These are phyloP conservation scores for Yamadazyma sp. DNA, from an alignment of 805 yeast genomes.

Conservation along the genomic window DNA sequence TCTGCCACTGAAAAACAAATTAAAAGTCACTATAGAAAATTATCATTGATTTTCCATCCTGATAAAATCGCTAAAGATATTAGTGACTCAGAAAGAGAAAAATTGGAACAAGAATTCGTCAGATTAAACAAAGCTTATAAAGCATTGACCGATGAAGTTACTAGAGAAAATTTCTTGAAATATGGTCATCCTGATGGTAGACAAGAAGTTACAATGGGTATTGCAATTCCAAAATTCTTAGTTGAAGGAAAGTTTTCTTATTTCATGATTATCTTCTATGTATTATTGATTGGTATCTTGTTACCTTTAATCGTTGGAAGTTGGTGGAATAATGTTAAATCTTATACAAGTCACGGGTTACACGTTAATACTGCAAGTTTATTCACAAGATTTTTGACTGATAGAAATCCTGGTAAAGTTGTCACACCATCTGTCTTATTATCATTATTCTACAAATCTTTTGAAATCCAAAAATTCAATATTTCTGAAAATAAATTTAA, in stretches of 20 bases:
- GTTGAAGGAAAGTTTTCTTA: slow-evolving; percentile 80
- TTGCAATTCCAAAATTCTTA: slow-evolving; percentile 89
- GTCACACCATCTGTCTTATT: slow-evolving; percentile 57
- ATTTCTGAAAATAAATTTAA: slow-evolving; percentile 29
- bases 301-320: slow-evolving; percentile 77
- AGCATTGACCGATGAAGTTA: slow-evolving; percentile 86
- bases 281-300: slow-evolving; percentile 68
- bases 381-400: slow-evolving; percentile 69
- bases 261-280: slow-evolving; percentile 58
- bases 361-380: slow-evolving; percentile 79
- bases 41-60: slow-evolving; percentile 88
- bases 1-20: slow-evolving; percentile 72
- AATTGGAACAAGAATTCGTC: slow-evolving; percentile 73
- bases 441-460: slow-evolving; percentile 59
- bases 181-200: slow-evolving; percentile 99
- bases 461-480: slow-evolving; percentile 55
- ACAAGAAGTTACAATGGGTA: slow-evolving; percentile 84
- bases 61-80: slow-evolving; percentile 76
- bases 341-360: slow-evolving; percentile 78
- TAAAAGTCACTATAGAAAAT: slow-evolving; percentile 78
- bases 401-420: slow-evolving; percentile 67
- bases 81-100: slow-evolving; percentile 51
- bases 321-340: slow-evolving; percentile 88
- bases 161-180: slow-evolving; percentile 74
- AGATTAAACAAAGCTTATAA: slow-evolving; percentile 88